Evolutionary conservation across 192 early-diverging fungal species (phyloP).

Genomic region (Rhizophagus clarus): DNA sequence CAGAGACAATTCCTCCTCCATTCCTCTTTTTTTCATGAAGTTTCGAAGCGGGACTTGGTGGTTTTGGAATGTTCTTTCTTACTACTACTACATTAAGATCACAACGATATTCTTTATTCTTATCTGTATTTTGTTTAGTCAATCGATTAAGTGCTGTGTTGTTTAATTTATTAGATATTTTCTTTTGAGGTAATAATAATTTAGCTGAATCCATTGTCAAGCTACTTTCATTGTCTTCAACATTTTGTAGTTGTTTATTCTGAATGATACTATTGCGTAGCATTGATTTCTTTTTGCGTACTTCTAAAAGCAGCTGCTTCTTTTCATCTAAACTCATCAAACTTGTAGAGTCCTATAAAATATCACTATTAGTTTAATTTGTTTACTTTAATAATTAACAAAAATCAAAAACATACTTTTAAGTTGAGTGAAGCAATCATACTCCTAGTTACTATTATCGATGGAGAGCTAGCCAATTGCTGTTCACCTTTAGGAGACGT

Average conservation of each 20-base stretch:
- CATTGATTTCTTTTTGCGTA: constrained; percentile 1
- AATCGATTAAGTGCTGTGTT: background rate
- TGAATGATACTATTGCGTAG: background rate
- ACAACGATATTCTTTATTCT: constrained; percentile 5
- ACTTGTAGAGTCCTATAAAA: background rate
- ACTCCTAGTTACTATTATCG: background rate
- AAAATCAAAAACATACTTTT: background rate
- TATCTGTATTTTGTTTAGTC: constrained; percentile 4
- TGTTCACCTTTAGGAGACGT: background rate
- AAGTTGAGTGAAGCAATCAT: background rate
- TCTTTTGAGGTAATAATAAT: background rate
- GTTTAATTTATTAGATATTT: background rate
- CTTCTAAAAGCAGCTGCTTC: background rate
- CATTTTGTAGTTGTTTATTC: background rate
- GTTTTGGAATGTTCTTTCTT: constrained; percentile 1
- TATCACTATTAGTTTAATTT: background rate
- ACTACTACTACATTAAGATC: background rate
- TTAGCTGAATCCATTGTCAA: background rate
- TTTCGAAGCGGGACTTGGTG: constrained; percentile 11
- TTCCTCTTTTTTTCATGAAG: background rate
- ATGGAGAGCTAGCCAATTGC: background rate
- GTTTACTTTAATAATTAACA: background rate
- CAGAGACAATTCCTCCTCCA: background rate
- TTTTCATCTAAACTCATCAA: constrained; percentile 11
- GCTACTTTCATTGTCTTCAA: background rate